A percentile compares a stretch with the other conserved stretches of the same genome.
Conservation (phyloP, 139 green algal species). For the Closterium sp. region DNA sequence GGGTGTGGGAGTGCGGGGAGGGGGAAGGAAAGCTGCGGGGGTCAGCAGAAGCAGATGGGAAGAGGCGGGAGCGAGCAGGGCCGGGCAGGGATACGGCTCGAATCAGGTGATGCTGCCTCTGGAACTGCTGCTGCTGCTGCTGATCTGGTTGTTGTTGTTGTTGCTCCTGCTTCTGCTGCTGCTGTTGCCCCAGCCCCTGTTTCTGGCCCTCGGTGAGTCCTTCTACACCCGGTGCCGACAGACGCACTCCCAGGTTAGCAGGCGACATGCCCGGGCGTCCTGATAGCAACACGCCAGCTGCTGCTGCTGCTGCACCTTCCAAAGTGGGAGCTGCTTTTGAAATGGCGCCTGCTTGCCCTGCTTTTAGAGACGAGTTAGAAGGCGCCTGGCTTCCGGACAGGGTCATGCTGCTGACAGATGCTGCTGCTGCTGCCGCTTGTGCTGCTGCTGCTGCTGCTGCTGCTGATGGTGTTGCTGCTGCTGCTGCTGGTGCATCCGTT, state of each 20-base stretch:
- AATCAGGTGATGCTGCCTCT: neutral
- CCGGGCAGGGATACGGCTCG: neutral
- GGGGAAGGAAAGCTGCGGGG: neutral
- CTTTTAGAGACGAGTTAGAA: no score
- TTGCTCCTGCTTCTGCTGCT: neutral
- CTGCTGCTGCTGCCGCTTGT: neutral
- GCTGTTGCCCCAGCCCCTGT: neutral
- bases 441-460: neutral
- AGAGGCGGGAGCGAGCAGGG: neutral
- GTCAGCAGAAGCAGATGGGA: neutral
- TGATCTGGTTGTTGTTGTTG: neutral
- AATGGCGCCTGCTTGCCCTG: no score
- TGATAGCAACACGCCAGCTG: no score
- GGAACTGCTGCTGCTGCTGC: neutral
- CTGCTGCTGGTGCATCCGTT: neutral
- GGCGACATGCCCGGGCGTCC: no score
- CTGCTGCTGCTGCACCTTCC: no score
- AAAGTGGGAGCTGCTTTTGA: no score
- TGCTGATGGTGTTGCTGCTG: neutral
- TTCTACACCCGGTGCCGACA: no score
- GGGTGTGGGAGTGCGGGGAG: neutral
- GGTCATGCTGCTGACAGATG: no score
- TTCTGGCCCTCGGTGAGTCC: neutral
- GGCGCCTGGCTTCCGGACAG: no score
- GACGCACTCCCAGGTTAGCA: no score